Base-by-base conservation (phyloP, 352 stramenopile genomes). In the Phytopythium kandeliae region DNA sequence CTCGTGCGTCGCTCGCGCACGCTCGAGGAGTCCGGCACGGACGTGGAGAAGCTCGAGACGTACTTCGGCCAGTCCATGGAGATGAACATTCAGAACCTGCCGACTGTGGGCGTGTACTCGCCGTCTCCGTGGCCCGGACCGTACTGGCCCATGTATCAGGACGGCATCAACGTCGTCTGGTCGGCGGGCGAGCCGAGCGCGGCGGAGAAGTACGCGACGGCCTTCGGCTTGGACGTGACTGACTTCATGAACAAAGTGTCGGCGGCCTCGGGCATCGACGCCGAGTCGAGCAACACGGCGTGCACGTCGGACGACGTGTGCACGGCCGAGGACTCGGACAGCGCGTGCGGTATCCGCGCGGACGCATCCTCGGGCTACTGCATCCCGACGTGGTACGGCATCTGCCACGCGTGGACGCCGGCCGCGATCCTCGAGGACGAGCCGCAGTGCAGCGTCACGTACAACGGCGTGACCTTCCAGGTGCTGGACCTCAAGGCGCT, bases 81-180 rank as follows among this genome's bases (percentile, higher is more conserved):
- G 8, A 43, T 80, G 28, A 63, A 70, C 45, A 53, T 55, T 33
- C 41, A 69, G 34, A 75, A 75, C 47, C 30, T 44, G 4, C 50
- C 46, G 2, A 59, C 30, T 12, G 31, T 37, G 19, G 68, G n/a
- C n/a, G n/a, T n/a, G n/a, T n/a, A n/a, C n/a, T n/a, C 55, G 6
- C 41, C 57, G 25, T 50, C 6, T 1, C 71, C 71, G 34, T 83
- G 71, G 71, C 67, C 71, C 12, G 51, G 65, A 33, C 78, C 67
- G 60, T 87, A 87, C 69, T 87, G 73, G 71, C 74, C 76, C 5
- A 64, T 57, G 33, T 85, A 75, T 60, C 57, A 71, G 35, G 76
- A 87, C 62, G 67, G 73, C 42, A 87, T 87, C 67, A 85, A 87
- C 64, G 50, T 63, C 54, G 50, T 62, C 8, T 77, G 72, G 73